Evolutionary conservation across 768 basidiomycete species (phyloP), one percentile per base, ranked within the genome.

Genomic region (Rhizopogon rudus): DNA sequence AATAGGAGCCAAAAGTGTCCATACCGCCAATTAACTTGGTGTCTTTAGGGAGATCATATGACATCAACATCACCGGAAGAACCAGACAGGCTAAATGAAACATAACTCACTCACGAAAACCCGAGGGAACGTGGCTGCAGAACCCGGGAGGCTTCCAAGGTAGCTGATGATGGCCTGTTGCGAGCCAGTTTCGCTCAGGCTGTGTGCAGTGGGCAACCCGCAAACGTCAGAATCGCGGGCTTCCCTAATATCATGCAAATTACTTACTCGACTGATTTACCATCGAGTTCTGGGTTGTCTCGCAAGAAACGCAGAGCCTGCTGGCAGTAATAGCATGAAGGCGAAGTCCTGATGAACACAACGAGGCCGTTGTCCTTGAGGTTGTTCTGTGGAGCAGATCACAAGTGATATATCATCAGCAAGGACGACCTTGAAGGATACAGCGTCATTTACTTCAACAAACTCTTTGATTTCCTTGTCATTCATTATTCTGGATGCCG

Each of bases 251-350:
- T 37, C 14, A 25, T 37, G 48, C 1, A 14, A 10, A 25, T 10
- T 20, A 37, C 48, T 16, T 49, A 49, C 48, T 49, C 48, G 48
- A 49, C 6, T 25, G 48, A 49, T 49, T 49, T 49, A 25, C 48
- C 48, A 1, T 49, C 8, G 20, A 49, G 48, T 9, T 49, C 48
- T 3, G 48, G 48, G 5, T 49, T 14, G 8, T 49, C 9, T 16
- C 6, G 14, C 35, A 49, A 37, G 48, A 49, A 49, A n/a, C 48
- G 35, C 5, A 49, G 33, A 37, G 48, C 48, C 22, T 49, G 48
- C 8, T 49, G 48, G 9, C 48, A 49, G 35, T 9, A 49, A 9
- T 49, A 49, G 9, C 48, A 49, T 9, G 20, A 12, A 14, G 48
- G 48, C 5, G 48, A 49, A 10, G 48, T 49, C 13, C 48, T 35